A percentile compares a stretch with the other conserved stretches of the same genome.
Evolutionary conservation across 371 early-diverging fungal species (phyloP).

Genomic region (Mortierella sp.): DNA sequence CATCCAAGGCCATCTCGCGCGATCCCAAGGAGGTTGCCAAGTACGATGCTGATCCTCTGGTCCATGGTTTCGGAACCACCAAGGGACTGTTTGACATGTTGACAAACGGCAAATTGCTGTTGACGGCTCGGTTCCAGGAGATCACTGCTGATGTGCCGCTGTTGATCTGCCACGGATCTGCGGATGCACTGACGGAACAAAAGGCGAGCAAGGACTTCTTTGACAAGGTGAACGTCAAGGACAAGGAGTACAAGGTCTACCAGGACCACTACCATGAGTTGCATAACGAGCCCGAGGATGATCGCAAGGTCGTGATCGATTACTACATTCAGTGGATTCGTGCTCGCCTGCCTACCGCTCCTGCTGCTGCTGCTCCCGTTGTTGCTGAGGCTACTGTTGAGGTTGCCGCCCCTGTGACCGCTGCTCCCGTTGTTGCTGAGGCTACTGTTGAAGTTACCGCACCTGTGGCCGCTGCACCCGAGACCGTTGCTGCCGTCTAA

Average conservation of each 20-base stretch:
- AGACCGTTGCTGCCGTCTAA: not conserved
- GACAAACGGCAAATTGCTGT: conserved; percentile 36
- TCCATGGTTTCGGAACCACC: conserved; percentile 57
- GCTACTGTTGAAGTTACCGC: not conserved
- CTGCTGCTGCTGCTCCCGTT: not conserved
- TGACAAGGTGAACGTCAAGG: conserved; percentile 57
- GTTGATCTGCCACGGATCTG: conserved; percentile 57
- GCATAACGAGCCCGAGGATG: conserved; percentile 61
- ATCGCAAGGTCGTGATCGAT: conserved; percentile 62
- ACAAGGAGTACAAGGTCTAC: conserved; percentile 65
- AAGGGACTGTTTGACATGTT: conserved; percentile 48
- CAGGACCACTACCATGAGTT: conserved; percentile 68
- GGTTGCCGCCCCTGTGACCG: not conserved
- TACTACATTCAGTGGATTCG: conserved; percentile 69
- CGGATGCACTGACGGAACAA: conserved; percentile 62
- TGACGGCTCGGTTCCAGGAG: conserved; percentile 32
- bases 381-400: not conserved
- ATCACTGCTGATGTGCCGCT: conserved; percentile 32
- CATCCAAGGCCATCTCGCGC: conserved; percentile 62
- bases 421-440: not conserved
- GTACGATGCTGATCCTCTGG: conserved; percentile 69
- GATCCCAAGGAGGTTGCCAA: conserved; percentile 62
- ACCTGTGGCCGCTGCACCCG: not conserved
- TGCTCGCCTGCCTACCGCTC: conserved; percentile 41
- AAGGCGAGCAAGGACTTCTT: conserved; percentile 58